Percentiles rank a stretch among this genome's conserved stretches.
These are phyloP conservation scores for Camptophora hylomeconis DNA, from an alignment of 2,329 filamentous ascomycete species.

Conservation along the genomic window DNA sequence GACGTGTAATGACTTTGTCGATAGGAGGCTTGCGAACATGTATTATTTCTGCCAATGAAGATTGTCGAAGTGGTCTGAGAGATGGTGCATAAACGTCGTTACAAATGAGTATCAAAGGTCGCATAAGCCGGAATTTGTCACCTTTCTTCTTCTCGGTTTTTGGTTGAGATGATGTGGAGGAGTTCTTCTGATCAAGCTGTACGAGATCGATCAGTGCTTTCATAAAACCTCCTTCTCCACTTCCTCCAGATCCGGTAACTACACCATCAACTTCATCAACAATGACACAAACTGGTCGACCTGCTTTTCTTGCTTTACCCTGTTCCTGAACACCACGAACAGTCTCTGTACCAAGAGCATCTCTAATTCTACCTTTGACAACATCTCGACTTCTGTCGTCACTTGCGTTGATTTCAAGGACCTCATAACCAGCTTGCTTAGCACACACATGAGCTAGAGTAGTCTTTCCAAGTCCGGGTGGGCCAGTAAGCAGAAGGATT, in stretches of 20 bases:
- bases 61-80: slow-evolving; percentile 73
- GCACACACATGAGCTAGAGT: slow-evolving; percentile 94
- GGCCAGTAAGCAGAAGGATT: slow-evolving; percentile 78
- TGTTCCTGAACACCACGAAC: slow-evolving; percentile 52
- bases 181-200: slow-evolving; percentile 73
- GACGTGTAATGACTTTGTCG: slow-evolving; percentile 67
- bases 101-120: slow-evolving; percentile 86
- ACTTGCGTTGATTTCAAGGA: slow-evolving; percentile 94
- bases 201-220: slow-evolving; percentile 89
- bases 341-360: slow-evolving; percentile 86
- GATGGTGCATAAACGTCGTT: slow-evolving; percentile 94
- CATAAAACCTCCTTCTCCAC: slow-evolving; percentile 81
- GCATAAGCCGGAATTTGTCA: slow-evolving; percentile 74
- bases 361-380: slow-evolving; percentile 79
- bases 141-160: slow-evolving; percentile 47
- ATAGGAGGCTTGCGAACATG: slow-evolving; percentile 81
- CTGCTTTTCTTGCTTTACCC: slow-evolving; percentile 51
- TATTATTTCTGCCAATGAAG: slow-evolving; percentile 73
- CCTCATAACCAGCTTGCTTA: slow-evolving; percentile 86
- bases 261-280: slow-evolving; percentile 97
- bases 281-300: slow-evolving; percentile 79
- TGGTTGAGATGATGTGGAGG: slow-evolving; percentile 18
- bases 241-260: slow-evolving; percentile 60
- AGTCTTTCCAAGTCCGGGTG: slow-evolving; percentile 89
- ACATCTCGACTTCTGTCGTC: slow-evolving; percentile 85